Evolutionary conservation across 2,329 filamentous ascomycete genomes (phyloP).

Genomic region (Calonectria henricotiae): DNA sequence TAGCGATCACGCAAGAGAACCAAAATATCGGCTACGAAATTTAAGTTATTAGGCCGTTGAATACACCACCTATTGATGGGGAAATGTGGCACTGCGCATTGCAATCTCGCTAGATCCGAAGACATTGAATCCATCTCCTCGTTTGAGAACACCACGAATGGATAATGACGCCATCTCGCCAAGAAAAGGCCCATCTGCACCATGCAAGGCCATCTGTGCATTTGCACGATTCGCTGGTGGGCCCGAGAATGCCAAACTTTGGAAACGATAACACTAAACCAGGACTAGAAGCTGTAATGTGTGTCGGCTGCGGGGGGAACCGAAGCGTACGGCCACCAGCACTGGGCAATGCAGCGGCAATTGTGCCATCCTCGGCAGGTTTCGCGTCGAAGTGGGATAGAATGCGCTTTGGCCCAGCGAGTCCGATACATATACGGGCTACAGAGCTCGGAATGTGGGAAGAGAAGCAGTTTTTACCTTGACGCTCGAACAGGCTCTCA

Average conservation of each 20-base stretch:
- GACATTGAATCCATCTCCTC: background rate
- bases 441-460: background rate
- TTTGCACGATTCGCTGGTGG: background rate
- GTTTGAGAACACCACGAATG: background rate
- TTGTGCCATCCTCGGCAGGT: slow-evolving; percentile 18
- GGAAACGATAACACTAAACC: slow-evolving; percentile 7
- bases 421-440: background rate
- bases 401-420: background rate
- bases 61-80: no score
- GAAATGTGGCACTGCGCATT: no score
- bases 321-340: slow-evolving; percentile 1
- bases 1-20: background rate
- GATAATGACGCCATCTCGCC: slow-evolving; percentile 20
- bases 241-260: slow-evolving; percentile 1
- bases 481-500: background rate
- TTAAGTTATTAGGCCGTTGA: background rate
- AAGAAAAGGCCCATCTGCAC: slow-evolving; percentile 24
- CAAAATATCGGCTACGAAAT: background rate
- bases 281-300: slow-evolving; percentile 6
- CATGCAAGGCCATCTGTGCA: slow-evolving; percentile 3
- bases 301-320: background rate
- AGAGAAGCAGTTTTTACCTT: background rate
- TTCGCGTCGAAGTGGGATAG: slow-evolving; percentile 12
- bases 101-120: slow-evolving; percentile 9
- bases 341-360: slow-evolving; percentile 8